Base-by-base conservation (phyloP, 257 asterid species). In the Capsicum pubescens region DNA sequence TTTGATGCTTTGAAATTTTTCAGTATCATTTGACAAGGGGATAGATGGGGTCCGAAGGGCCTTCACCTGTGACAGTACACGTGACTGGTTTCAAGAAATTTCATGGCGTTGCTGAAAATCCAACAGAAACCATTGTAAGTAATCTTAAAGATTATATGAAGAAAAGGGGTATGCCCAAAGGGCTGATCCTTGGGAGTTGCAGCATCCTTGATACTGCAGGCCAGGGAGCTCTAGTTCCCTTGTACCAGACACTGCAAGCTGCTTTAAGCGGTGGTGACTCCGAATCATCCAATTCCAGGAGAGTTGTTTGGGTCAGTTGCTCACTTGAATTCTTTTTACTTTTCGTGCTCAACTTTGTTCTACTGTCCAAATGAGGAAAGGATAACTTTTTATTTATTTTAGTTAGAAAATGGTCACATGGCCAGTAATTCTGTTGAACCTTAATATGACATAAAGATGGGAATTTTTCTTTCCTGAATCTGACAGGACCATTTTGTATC, bases 21-120 rank as follows among this genome's bases (percentile, higher is more conserved):
- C 50, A 80, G 86, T 67, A 79, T 69, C 48, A 61, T 26, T 54
- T 46, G 80, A 85, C 81, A 87, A 83, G 90, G 86, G 85, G 83
- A 78, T 89, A 89, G 86, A 95, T 95, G 99, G 99, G 98, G 79
- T 95, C 98, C 83, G 99, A 95, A 90, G 97, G 97, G 89, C 97
- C 97, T 77, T 93, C 97, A 55, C 90, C 93, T 50, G 97, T 95
- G 84, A 93, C 95, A 82, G 86, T 95, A 90, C 97, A 95, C 48
- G 92, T 95, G 82, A 95, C 98, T 7, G 99, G 99, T 78, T 95
- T 95, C 82, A 94, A 92, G 84, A 95, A 92, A 86, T 95, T 95
- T 84, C 95, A 93, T 79, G 98, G 99, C 79, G 98, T 95, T 85
- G 95, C 99, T 2, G 98, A 95, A 67, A 95, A 95, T 90, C 99